phyloP scores from a whole-genome alignment of 2,329 filamentous ascomycete species.

The Thermomyces lanuginosus region DNA sequence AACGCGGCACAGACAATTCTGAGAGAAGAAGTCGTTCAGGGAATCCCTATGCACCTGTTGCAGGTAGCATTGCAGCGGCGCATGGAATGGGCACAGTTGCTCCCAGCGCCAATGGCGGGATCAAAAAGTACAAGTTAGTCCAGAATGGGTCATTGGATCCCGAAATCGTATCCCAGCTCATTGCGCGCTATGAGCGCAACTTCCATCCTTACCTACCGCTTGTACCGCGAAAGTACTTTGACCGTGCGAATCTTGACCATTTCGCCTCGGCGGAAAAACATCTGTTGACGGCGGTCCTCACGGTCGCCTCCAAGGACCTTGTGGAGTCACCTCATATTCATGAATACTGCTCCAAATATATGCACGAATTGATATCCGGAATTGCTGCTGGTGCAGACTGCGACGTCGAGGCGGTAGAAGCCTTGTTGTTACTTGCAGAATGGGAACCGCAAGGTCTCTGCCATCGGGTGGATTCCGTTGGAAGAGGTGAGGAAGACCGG shows the following conservation, averaged over 20 bases:
- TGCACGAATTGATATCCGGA: constrained; percentile 51
- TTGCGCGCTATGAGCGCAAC: constrained; percentile 44
- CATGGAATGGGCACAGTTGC: constrained; percentile 11
- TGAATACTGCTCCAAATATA: constrained; percentile 50
- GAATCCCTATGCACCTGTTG: constrained; percentile 2
- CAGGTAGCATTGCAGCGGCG: constrained; percentile 12
- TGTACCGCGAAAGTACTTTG: constrained; percentile 44
- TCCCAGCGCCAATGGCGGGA: constrained; percentile 15
- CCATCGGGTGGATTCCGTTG: constrained; percentile 44
- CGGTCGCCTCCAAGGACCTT: constrained; percentile 56
- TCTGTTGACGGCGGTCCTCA: constrained; percentile 52
- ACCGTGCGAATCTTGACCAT: constrained; percentile 36
- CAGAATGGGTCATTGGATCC: constrained; percentile 31
- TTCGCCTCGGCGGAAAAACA: constrained; percentile 48
- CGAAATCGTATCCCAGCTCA: constrained; percentile 36
- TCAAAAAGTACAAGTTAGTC: constrained; percentile 28
- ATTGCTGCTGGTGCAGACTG: constrained; percentile 51
- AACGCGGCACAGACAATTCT: constrained; percentile 15
- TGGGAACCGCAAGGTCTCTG: constrained; percentile 54
- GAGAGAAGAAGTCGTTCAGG: constrained; percentile 4
- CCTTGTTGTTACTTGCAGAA: constrained; percentile 52
- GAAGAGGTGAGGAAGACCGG: constrained; percentile 55
- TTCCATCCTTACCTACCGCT: constrained; percentile 58
- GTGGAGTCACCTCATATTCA: constrained; percentile 47
- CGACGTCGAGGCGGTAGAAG: constrained; percentile 55